Conservation (phyloP, 2,329 filamentous ascomycete species). For the Anisogramma anomala region DNA sequence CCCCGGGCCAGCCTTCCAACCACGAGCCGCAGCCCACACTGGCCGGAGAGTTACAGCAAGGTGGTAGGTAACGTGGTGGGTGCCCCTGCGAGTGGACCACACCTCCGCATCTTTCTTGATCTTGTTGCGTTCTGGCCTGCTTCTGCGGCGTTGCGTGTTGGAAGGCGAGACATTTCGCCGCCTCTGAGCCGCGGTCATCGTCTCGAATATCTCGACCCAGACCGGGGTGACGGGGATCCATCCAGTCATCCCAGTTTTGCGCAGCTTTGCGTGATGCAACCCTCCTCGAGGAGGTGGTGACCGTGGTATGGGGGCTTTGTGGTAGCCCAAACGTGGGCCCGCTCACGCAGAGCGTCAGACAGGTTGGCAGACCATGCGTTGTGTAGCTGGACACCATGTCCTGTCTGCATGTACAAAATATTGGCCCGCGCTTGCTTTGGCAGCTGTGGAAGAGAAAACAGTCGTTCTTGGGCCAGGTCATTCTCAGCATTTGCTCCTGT, state of each 20-base stretch:
- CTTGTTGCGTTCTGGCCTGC: background rate
- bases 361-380: slow-evolving; percentile 3
- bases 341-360: slow-evolving; percentile 2
- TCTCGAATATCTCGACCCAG: background rate
- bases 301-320: background rate
- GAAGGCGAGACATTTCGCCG: background rate
- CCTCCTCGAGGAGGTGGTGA: background rate
- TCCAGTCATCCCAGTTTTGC: slow-evolving; percentile 1
- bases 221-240: background rate
- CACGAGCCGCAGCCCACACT: background rate
- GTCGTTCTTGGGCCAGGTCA: background rate
- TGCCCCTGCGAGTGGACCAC: background rate
- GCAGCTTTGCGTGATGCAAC: too few species aligned
- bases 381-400: slow-evolving; percentile 6
- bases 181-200: background rate
- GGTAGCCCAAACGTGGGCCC: background rate
- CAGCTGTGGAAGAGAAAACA: background rate
- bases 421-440: slow-evolving; percentile 1
- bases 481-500: background rate
- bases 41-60: background rate
- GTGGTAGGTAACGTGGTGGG: background rate
- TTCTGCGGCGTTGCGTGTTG: background rate
- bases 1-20: background rate
- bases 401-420: slow-evolving; percentile 9
- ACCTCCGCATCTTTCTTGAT: background rate